Conservation (phyloP, 2,329 filamentous ascomycete genomes). For the Fusarium sp. region DNA sequence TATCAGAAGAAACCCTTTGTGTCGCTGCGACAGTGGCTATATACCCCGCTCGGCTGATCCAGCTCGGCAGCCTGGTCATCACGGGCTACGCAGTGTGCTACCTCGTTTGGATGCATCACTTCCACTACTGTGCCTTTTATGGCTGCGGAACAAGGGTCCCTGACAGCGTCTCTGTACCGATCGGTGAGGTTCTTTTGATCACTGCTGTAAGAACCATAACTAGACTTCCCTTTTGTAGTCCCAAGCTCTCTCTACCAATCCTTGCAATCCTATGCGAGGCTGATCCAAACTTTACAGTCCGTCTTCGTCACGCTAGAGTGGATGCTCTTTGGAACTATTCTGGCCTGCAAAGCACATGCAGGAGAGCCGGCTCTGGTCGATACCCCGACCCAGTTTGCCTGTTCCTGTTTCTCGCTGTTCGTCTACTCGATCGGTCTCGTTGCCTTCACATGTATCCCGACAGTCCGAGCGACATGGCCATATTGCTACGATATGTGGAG, state of each 20-base stretch:
- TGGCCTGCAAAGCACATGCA: not conserved
- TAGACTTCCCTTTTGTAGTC: not conserved
- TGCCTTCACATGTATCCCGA: conserved; percentile 1
- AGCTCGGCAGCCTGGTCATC: not conserved
- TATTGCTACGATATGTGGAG: conserved; percentile 9
- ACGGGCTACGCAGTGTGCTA: not conserved
- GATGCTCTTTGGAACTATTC: conserved; percentile 1
- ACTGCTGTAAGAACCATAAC: not conserved
- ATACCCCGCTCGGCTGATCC: not conserved
- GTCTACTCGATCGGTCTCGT: conserved; percentile 15
- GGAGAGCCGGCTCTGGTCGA: not conserved
- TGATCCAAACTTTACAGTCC: not conserved
- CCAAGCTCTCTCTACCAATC: not conserved
- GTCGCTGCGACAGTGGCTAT: not conserved
- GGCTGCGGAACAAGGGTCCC: not conserved
- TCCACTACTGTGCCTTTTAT: not conserved
- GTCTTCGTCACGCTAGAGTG: conserved; percentile 6
- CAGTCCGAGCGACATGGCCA: not conserved
- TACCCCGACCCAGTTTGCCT: conserved; percentile 1
- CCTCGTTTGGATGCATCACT: not conserved
- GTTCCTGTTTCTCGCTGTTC: conserved; percentile 5
- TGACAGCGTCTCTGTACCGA: not conserved
- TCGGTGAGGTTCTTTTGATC: not conserved
- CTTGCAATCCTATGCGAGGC: not conserved
- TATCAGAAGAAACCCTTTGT: not conserved